Percentiles rank a stretch among this genome's conserved stretches.
These are phyloP conservation scores for Diaporthe vaccinii DNA, from an alignment of 2,329 filamentous ascomycete species.

Conservation along the genomic window DNA sequence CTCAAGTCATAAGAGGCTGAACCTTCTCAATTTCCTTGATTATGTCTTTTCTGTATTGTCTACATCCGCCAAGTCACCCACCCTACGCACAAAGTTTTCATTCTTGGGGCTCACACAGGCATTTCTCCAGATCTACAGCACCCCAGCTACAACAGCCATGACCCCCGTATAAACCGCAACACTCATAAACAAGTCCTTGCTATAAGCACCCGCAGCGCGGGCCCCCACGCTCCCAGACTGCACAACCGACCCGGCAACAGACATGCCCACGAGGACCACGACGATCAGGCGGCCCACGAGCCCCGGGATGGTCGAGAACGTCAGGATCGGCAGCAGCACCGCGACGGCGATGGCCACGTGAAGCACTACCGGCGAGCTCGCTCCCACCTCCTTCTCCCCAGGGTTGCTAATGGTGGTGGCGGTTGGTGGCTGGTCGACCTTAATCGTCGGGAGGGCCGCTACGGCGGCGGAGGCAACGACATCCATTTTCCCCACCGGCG, in stretches of 20 bases:
- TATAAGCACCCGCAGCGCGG: background rate
- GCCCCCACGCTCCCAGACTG: constrained; percentile 7
- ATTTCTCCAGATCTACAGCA: background rate
- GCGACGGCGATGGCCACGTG: constrained; percentile 60
- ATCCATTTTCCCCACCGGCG: background rate
- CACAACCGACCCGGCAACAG: background rate
- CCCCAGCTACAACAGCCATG: constrained; percentile 34
- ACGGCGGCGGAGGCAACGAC: background rate
- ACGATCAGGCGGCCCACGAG: constrained; percentile 71
- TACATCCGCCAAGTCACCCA: accelerated
- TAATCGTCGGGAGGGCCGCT: background rate
- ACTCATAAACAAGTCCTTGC: constrained; percentile 11
- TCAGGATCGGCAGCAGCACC: constrained; percentile 69
- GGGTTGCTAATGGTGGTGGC: background rate
- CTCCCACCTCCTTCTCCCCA: background rate
- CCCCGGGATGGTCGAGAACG: constrained; percentile 69
- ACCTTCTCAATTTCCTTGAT: too few relatives aligned
- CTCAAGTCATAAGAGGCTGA: too few relatives aligned
- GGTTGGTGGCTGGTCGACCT: background rate
- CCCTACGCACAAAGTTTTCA: too few relatives aligned
- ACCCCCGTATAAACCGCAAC: constrained; percentile 25
- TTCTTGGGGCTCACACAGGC: too few relatives aligned
- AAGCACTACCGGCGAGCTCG: constrained; percentile 33
- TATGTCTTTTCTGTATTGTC: too few relatives aligned
- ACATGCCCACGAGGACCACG: constrained; percentile 63